phyloP scores from a whole-genome alignment of 2,329 filamentous ascomycete species.

The Bipolaris zeicola region DNA sequence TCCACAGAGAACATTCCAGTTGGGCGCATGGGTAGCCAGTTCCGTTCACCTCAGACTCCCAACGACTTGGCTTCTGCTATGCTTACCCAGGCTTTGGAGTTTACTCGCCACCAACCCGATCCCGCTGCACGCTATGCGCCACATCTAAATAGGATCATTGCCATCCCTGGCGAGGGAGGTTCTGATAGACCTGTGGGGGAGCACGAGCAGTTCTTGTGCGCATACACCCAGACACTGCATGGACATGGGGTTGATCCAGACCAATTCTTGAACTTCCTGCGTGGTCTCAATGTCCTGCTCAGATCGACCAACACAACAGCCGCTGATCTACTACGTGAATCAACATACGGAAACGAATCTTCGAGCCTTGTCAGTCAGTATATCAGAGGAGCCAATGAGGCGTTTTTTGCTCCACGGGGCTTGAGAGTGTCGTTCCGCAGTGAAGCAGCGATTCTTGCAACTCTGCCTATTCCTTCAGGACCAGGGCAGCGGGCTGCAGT shows the following conservation, averaged over 20 bases:
- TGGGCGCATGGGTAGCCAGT: slow-evolving; percentile 16
- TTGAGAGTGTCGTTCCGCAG: slow-evolving; percentile 35
- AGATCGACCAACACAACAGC: slow-evolving; percentile 16
- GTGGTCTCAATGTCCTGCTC: slow-evolving; percentile 41
- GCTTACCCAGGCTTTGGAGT: slow-evolving; percentile 32
- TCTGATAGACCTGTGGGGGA: slow-evolving; percentile 11
- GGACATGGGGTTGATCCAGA: slow-evolving; percentile 36
- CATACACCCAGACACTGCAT: slow-evolving; percentile 39
- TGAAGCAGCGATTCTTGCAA: slow-evolving; percentile 27
- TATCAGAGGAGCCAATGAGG: slow-evolving; percentile 36
- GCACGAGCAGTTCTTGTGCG: slow-evolving; percentile 31
- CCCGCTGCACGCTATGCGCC: slow-evolving; percentile 32
- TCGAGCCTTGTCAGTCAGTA: slow-evolving; percentile 30
- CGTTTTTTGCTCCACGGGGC: slow-evolving; percentile 42
- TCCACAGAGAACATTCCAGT: slow-evolving; percentile 31
- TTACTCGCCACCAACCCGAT: slow-evolving; percentile 33
- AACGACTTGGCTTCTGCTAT: slow-evolving; percentile 18
- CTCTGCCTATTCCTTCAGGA: slow-evolving; percentile 28
- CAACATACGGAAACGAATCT: not conserved
- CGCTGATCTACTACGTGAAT: slow-evolving; percentile 10
- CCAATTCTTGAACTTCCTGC: slow-evolving; percentile 42
- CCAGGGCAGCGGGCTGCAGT: slow-evolving; percentile 31
- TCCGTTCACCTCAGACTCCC: not conserved
- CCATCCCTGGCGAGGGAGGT: slow-evolving; percentile 30
- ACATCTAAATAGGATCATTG: slow-evolving; percentile 29